Base-by-base conservation (phyloP, 2,329 filamentous ascomycete genomes). In the Fulvia fulva region DNA sequence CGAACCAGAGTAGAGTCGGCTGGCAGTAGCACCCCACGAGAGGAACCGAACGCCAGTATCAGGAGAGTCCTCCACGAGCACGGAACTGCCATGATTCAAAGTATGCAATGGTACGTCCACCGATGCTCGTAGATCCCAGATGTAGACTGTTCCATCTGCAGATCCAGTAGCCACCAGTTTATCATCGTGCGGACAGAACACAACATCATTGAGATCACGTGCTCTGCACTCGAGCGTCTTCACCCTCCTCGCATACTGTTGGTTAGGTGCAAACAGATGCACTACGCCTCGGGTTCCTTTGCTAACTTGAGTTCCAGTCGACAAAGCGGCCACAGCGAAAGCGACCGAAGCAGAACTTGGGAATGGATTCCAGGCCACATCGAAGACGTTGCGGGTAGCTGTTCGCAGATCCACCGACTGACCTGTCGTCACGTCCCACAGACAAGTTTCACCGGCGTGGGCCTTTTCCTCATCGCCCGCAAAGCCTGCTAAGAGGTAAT, bases 161-260 rank as follows among this genome's bases (percentile, higher is more conserved):
- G 83, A 85, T 11, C 83, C 83, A 12, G 81, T 83, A 7, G 82
- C 81, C 12, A 86, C 72, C 55, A 84, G 74, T 37, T 78, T 76
- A 1, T 80, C 73, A 53, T 80, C 75, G 54, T 77, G 68, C 0
- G 78, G 78, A 56, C 75, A 76, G 56, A 67, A 69, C 0, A 80
- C 73, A 0, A 86, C 74, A 57, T 86, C 83, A 56, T 86, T 87
- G 63, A 87, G 84, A 67, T 87, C 84, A 7, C 78, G 66, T 0
- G 84, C 83, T 23, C 78, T 78, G 63, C 83, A 86, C 51, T 85
- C 79, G 37, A 82, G 76, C 57, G 81, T 78, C 23, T 80, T 65
- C 0, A 71, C 71, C 41, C 64, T 60, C 26, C 67, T 70, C 43
- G 69, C 73, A 55, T 68, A 71, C n/a, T 63, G 63, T 23, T 63